Percentiles rank a stretch among this genome's conserved stretches.
Evolutionary conservation across 2,329 filamentous ascomycete genomes (phyloP).

Genomic region (Fusarium siculi): DNA sequence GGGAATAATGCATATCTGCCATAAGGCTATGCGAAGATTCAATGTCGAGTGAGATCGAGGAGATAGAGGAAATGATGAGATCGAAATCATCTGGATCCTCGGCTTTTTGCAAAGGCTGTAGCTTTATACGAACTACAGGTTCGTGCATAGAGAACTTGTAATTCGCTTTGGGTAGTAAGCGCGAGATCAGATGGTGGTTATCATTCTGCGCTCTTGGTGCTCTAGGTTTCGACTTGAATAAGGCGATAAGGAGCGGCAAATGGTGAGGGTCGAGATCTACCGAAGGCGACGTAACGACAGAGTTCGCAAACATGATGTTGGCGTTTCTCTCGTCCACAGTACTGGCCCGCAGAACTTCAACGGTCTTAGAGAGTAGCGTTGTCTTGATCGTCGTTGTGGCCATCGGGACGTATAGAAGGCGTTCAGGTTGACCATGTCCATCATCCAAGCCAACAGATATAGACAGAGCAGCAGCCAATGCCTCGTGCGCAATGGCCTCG

Average conservation of each 20-base stretch:
- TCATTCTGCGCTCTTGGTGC: conserved; percentile 51
- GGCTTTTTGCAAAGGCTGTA: conserved; percentile 78
- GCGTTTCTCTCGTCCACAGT: conserved; percentile 86
- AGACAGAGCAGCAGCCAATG: conserved; percentile 88
- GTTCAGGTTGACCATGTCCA: conserved; percentile 84
- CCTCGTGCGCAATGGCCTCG: conserved; percentile 94
- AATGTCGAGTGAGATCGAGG: conserved; percentile 90
- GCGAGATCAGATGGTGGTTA: conserved; percentile 79
- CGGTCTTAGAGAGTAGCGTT: conserved; percentile 92
- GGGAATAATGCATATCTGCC: conserved; percentile 85
- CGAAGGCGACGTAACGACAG: conserved; percentile 95
- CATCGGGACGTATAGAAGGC: conserved; percentile 95
- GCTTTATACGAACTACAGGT: conserved; percentile 87
- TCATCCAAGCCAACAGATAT: conserved; percentile 93
- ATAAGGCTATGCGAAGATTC: conserved; percentile 94
- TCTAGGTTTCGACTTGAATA: conserved; percentile 70
- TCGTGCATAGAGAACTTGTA: conserved; percentile 98
- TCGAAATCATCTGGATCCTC: conserved; percentile 85
- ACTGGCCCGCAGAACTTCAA: conserved; percentile 79
- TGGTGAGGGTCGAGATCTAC: conserved; percentile 93
- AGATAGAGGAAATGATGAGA: conserved; percentile 93
- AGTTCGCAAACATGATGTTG: conserved; percentile 95
- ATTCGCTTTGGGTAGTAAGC: conserved; percentile 91
- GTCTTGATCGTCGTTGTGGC: conserved; percentile 95
- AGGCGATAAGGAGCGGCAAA: conserved; percentile 82